A percentile compares a stretch with the other conserved stretches of the same genome.
These are phyloP conservation scores for Colletotrichum nymphaeae DNA, from an alignment of 2,329 filamentous ascomycete genomes.

Conservation along the genomic window DNA sequence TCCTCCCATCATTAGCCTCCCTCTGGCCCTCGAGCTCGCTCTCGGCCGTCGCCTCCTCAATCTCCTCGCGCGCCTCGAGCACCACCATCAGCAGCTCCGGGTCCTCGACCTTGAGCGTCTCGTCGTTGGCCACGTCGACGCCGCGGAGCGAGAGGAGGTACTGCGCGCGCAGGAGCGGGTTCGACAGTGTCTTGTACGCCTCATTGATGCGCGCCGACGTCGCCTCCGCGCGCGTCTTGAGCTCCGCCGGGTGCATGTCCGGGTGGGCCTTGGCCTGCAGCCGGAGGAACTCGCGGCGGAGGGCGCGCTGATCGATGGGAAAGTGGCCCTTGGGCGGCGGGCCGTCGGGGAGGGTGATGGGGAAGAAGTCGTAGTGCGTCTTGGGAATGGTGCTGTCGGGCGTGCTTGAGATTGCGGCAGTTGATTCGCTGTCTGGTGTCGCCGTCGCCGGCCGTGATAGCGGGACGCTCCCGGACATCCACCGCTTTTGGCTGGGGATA, in stretches of 20 bases:
- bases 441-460: slow-evolving; percentile 14
- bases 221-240: slow-evolving; percentile 75
- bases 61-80: slow-evolving; percentile 80
- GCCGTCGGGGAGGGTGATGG: slow-evolving; percentile 78
- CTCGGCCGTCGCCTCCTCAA: slow-evolving; percentile 78
- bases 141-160: slow-evolving; percentile 83
- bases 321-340: slow-evolving; percentile 85
- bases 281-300: slow-evolving; percentile 87
- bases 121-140: slow-evolving; percentile 83
- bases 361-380: slow-evolving; percentile 92
- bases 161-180: slow-evolving; percentile 86
- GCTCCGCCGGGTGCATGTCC: slow-evolving; percentile 69
- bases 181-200: slow-evolving; percentile 86
- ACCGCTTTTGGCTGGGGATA: slow-evolving; percentile 17
- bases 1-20: slow-evolving; percentile 74
- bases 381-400: slow-evolving; percentile 39
- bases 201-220: slow-evolving; percentile 89
- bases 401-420: slow-evolving; percentile 2
- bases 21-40: slow-evolving; percentile 70
- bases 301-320: slow-evolving; percentile 73
- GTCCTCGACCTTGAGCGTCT: slow-evolving; percentile 76
- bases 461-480: slow-evolving; percentile 19
- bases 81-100: slow-evolving; percentile 80
- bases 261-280: slow-evolving; percentile 84
- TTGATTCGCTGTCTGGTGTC: background rate